Evolutionary conservation across 2,329 filamentous ascomycete genomes (phyloP).

Genomic region (Hymenoscyphus occultus): DNA sequence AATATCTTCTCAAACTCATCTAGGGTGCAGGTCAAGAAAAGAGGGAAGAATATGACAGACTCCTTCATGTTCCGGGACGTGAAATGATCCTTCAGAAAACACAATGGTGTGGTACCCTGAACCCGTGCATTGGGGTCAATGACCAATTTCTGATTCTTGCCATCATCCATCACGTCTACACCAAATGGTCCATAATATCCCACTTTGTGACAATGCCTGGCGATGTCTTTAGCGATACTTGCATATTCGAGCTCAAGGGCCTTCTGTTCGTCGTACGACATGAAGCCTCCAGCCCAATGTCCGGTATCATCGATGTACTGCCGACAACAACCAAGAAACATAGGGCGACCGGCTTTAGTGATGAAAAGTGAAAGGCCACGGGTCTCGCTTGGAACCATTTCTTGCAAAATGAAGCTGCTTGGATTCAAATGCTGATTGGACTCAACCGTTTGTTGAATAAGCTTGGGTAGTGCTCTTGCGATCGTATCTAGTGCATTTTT

Average conservation of each 20-base stretch:
- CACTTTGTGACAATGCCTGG: background rate
- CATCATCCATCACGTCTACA: background rate
- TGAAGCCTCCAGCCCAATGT: slow-evolving; percentile 1
- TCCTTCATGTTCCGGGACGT: background rate
- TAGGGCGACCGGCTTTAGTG: background rate
- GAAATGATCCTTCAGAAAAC: background rate
- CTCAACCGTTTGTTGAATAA: background rate
- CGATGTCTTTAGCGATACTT: background rate
- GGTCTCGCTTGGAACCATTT: background rate
- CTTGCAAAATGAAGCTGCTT: background rate
- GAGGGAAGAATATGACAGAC: background rate
- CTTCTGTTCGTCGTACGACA: background rate
- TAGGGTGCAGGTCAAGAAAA: background rate
- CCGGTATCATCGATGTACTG: background rate
- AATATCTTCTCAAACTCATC: background rate
- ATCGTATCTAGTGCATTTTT: background rate
- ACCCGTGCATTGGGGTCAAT: background rate
- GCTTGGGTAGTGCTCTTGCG: background rate
- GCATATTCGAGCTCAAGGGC: background rate
- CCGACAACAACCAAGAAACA: background rate
- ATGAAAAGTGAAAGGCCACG: background rate
- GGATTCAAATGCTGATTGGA: background rate
- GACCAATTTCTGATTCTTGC: background rate
- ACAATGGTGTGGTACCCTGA: background rate
- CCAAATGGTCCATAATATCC: background rate